A percentile compares a stretch with the other conserved stretches of the same genome.
These are phyloP conservation scores for Euptelea pleiosperma DNA, from an alignment of 164 flowering plant genomes.

Conservation along the genomic window DNA sequence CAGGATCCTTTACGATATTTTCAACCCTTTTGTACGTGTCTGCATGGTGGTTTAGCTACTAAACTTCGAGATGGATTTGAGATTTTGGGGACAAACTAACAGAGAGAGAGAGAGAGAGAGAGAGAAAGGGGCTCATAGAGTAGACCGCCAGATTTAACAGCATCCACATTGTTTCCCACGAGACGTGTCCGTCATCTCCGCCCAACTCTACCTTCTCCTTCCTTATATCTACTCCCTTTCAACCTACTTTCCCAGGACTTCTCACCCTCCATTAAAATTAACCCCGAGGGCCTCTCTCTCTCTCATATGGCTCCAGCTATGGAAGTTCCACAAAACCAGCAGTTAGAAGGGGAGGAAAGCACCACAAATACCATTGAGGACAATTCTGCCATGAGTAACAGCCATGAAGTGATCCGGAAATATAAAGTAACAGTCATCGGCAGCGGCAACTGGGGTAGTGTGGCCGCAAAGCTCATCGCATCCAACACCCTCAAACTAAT, in stretches of 20 bases:
- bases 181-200: constrained; percentile 45
- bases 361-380: not conserved
- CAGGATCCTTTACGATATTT: too few relatives aligned
- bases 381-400: not conserved
- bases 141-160: constrained; percentile 19
- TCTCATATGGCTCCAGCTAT: constrained; percentile 31
- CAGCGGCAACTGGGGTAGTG: constrained; percentile 94
- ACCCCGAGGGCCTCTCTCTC: too few relatives aligned
- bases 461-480: constrained; percentile 87
- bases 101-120: constrained; percentile 14
- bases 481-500: constrained; percentile 60
- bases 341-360: not conserved
- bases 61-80: too few relatives aligned
- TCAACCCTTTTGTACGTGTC: too few relatives aligned
- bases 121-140: constrained; percentile 7
- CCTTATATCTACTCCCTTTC: constrained; percentile 1
- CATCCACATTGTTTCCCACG: constrained; percentile 25
- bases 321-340: constrained; percentile 11
- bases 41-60: too few relatives aligned
- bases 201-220: constrained; percentile 20
- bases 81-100: not conserved
- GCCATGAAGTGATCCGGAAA: constrained; percentile 5
- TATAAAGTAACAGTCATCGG: constrained; percentile 72
- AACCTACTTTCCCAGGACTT: constrained; percentile 8
- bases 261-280: not conserved